A percentile compares a stretch with the other conserved stretches of the same genome.
Conservation (phyloP, 1,284 basidiomycete species). For the Sporisorium scitamineum region DNA sequence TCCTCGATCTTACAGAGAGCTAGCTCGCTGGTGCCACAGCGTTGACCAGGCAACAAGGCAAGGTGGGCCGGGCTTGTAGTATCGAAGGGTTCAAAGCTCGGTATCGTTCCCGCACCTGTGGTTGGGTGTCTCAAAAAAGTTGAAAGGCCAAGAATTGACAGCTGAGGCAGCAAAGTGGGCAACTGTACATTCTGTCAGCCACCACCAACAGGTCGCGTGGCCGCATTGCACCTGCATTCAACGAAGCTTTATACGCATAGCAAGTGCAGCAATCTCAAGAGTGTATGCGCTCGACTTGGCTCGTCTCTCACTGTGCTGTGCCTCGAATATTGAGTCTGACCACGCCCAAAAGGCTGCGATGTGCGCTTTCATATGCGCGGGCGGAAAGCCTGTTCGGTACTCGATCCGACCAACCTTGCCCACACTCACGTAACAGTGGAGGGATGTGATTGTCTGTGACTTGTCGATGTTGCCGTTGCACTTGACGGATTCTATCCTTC, state of each 20-base stretch:
- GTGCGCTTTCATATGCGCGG: neutral
- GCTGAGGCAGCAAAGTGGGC: neutral
- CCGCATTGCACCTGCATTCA: constrained; percentile 2
- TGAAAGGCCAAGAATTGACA: neutral
- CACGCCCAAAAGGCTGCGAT: neutral
- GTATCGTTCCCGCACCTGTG: neutral
- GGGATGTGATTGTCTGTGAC: neutral
- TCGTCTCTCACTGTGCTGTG: neutral
- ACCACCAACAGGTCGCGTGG: neutral
- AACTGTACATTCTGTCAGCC: constrained; percentile 1
- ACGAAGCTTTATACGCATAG: neutral
- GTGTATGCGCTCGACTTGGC: neutral
- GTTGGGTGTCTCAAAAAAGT: neutral
- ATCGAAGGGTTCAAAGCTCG: neutral
- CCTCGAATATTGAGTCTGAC: constrained; percentile 1
- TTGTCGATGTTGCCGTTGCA: neutral
- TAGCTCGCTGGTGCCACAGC: neutral
- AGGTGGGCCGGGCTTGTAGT: neutral
- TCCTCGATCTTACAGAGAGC: neutral
- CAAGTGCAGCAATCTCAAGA: neutral
- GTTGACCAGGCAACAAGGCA: neutral
- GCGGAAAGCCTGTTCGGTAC: neutral
- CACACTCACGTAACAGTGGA: neutral
- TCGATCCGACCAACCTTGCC: neutral
- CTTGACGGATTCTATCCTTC: neutral